Base-by-base conservation (phyloP, 163 green algal genomes). In the Chlorella variabilis region DNA sequence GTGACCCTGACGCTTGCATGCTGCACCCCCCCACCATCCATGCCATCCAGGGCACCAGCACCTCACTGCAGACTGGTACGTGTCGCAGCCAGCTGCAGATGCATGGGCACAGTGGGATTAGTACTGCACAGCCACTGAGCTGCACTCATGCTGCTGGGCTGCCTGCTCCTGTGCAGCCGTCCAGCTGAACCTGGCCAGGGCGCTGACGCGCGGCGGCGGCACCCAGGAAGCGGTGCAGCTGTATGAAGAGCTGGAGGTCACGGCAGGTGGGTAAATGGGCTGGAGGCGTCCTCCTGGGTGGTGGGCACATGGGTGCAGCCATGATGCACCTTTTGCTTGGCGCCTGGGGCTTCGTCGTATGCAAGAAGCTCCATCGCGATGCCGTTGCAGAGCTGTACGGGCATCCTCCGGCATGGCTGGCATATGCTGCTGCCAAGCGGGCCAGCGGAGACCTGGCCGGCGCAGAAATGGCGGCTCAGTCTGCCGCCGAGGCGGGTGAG, bases 201-300 rank as follows among this genome's bases (percentile, higher is more conserved):
- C 56, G 48, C 58, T 85, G 36, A 39, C 41, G 0, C 27, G 31
- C 4, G n/a, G 54, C 34, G 69, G 71, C 15, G 8, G 23, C 33
- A 36, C 5, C 27, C 25, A 33, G 25, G 68, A 66, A 15, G 80
- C 80, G 17, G 21, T 27, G 17, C 48, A 61, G 36, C 31, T 54
- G 17, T 85, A 79, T 5, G 74, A 75, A 20, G 80, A 85, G 51
- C 41, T 85, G 58, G 80, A 85, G 31, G 41, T 81, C 11, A 54
- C 59, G 17, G 75, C 73, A 69, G 71, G 71, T 78, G 71, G 27
- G 71, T 17, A n/a, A n/a, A n/a, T n/a, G n/a, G n/a, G n/a, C n/a
- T n/a, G n/a, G n/a, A n/a, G 11, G 58, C 3, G 4, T 36, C 25
- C 4, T 17, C 13, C 29, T 66, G 58, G 9, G 4, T 66, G 58